Base-by-base conservation (phyloP, 176 grass and related monocot species). In the Oryza glaberrima region DNA sequence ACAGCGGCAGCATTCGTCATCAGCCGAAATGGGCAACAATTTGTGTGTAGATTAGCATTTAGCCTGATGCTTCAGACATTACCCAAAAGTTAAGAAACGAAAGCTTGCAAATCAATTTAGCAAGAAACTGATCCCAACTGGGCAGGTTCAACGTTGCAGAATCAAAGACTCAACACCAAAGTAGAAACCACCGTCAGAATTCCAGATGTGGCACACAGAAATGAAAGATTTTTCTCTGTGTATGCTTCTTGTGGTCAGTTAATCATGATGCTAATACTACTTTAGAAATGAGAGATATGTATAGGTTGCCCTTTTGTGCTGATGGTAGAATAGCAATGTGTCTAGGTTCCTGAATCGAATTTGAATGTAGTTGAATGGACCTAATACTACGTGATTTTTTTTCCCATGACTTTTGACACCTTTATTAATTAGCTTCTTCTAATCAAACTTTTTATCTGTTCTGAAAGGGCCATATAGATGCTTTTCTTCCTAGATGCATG, bases 71-170 rank as follows among this genome's bases (percentile, higher is more conserved):
- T 48, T 40, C 52, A 76, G 61, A n/a, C 9, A 68, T 67, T 67
- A 76, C 45, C 34, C 13, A 68, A n/a, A 61, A n/a, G 78, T 22
- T 6, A 45, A 46, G 15, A 79, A 28, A 30, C 5, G 19, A 35
- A 65, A 73, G 52, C 32, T 22, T 65, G 43, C 26, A 47, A 5
- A 17, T 67, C 76, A 26, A 64, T 71, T 63, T 71, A 49, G 51
- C 48, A 63, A 71, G 75, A 5, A 35, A n/a, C 17, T 9, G 65
- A 3, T 23, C n/a, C 3, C 10, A 81, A 9, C 0, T 5, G 84
- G 48, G 13, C 76, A 66, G 44, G 54, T 73, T 79, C 54, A 28
- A 34, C 44, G 76, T 51, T 19, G 67, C 19, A 2, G 77, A 83
- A 75, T 83, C 70, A 32, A 54, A 49, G 5, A 9, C 19, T 8